Evolutionary conservation across 352 stramenopile genomes (phyloP).

Genomic region (Thalassiosira ordinaria): DNA sequence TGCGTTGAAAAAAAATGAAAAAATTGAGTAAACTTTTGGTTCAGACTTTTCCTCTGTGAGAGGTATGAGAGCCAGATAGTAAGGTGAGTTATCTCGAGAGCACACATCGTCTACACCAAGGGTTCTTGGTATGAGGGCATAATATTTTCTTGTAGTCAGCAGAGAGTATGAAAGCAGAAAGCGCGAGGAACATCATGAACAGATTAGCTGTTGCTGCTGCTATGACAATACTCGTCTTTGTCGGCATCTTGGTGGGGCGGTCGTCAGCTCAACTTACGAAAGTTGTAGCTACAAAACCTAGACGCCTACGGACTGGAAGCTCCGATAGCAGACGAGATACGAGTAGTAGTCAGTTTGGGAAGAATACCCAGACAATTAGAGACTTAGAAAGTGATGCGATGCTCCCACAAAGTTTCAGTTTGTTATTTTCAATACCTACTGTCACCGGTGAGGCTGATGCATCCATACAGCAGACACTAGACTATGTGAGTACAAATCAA

Average conservation of each 20-base stretch:
- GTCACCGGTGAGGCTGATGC: neutral
- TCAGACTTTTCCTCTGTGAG: too few species aligned
- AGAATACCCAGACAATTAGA: neutral
- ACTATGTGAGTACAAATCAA: too few species aligned
- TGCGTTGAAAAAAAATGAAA: too few species aligned
- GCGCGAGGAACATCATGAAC: neutral
- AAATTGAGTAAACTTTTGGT: too few species aligned
- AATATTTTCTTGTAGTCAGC: too few species aligned
- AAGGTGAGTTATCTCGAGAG: too few species aligned
- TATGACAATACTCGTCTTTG: neutral
- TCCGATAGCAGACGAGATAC: neutral
- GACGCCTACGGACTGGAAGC: neutral
- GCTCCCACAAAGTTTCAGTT: neutral
- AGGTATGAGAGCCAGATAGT: too few species aligned
- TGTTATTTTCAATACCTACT: neutral
- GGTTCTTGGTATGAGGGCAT: too few species aligned
- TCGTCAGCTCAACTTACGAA: neutral
- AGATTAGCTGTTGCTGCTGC: neutral
- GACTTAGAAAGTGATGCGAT: neutral
- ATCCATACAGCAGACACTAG: neutral
- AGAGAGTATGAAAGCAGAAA: too few species aligned
- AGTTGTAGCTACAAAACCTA: neutral
- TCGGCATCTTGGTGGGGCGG: neutral
- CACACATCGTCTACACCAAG: too few species aligned
- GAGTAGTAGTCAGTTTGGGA: neutral